Conservation (phyloP, 306 rosid genomes). For the Cicer yamashitae region DNA sequence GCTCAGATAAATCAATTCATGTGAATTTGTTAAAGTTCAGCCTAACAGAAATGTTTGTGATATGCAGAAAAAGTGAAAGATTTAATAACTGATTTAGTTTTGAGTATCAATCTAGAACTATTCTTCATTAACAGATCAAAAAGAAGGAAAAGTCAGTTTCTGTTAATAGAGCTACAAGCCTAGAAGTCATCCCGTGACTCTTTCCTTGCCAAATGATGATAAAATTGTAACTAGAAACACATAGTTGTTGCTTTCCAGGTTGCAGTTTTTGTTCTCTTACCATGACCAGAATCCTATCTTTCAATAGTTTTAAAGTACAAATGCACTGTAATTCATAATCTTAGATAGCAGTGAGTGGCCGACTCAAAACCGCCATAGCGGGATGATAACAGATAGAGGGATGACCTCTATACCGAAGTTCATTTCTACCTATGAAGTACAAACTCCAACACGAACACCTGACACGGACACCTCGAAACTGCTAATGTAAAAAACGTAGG, state of each 20-base stretch:
- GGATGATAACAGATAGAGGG: background rate
- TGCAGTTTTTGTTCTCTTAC: too few species aligned
- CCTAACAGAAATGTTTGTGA: conserved; percentile 8
- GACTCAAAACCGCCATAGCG: background rate
- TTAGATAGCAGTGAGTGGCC: background rate
- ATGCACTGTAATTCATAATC: background rate
- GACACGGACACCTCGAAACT: too few species aligned
- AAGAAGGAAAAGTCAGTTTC: background rate
- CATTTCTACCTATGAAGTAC: too few species aligned
- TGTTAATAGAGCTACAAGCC: background rate
- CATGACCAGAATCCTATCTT: background rate
- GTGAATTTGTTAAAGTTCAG: conserved; percentile 5
- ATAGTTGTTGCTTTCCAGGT: too few species aligned
- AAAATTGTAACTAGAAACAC: too few species aligned
- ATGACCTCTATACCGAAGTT: background rate
- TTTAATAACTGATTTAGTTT: background rate
- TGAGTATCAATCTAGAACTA: conserved; percentile 1
- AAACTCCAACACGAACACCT: too few species aligned
- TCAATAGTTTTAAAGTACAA: background rate
- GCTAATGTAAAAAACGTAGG: too few species aligned
- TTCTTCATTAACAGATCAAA: background rate
- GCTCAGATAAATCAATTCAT: conserved; percentile 3
- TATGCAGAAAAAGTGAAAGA: conserved; percentile 17
- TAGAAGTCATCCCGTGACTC: background rate
- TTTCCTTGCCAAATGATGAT: too few species aligned